phyloP scores from a whole-genome alignment of 768 basidiomycete species.

The Hypholoma sublateritium region DNA sequence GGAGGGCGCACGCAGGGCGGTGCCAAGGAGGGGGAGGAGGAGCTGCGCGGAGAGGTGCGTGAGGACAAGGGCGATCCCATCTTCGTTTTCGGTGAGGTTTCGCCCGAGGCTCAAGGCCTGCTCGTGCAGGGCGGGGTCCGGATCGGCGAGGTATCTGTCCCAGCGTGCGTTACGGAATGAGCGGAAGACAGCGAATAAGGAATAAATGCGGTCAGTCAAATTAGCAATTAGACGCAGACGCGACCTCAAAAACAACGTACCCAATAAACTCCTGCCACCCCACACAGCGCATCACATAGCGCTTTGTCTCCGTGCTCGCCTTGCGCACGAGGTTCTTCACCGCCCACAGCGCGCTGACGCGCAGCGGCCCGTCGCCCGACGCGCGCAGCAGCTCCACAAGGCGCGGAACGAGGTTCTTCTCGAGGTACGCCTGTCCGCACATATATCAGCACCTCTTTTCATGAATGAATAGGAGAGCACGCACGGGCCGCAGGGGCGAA shows the following conservation, averaged over 20 bases:
- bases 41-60: constrained; percentile 46
- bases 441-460: no score
- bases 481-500: constrained; percentile 72
- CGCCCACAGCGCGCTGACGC: constrained; percentile 80
- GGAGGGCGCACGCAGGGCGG: constrained; percentile 43
- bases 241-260: no score
- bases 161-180: not conserved
- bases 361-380: constrained; percentile 51
- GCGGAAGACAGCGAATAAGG: no score
- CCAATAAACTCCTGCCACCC: constrained; percentile 61
- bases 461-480: constrained; percentile 28
- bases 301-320: constrained; percentile 58
- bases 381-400: constrained; percentile 58
- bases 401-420: constrained; percentile 64
- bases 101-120: constrained; percentile 68
- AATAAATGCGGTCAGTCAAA: no score
- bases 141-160: constrained; percentile 53
- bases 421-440: constrained; percentile 55
- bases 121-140: constrained; percentile 59
- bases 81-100: constrained; percentile 66
- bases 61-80: constrained; percentile 66
- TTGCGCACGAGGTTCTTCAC: constrained; percentile 81
- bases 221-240: no score
- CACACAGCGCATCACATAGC: constrained; percentile 62
- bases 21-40: constrained; percentile 45